These are phyloP conservation scores for Mycosphaerelloides madeirae DNA, from an alignment of 2,329 filamentous ascomycete genomes.

Conservation along the genomic window DNA sequence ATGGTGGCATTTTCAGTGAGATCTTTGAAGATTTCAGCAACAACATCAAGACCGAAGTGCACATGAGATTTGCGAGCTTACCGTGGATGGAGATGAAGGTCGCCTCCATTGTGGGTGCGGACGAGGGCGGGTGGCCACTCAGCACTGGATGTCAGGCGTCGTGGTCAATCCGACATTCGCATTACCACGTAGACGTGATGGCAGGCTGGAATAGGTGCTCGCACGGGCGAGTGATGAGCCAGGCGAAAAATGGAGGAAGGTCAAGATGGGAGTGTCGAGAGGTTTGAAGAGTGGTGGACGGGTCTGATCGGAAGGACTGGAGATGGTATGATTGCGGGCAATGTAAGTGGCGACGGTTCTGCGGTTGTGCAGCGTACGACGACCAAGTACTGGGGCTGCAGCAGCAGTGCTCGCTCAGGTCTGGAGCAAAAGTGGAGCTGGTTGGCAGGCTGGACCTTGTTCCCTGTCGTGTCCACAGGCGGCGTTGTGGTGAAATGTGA, in stretches of 20 bases:
- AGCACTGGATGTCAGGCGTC: neutral
- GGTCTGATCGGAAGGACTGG: too few relatives aligned
- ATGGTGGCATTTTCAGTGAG: constrained; percentile 71
- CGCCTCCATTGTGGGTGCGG: constrained; percentile 27
- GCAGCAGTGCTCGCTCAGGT: too few relatives aligned
- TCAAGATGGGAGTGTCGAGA: too few relatives aligned
- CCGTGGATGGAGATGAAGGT: constrained; percentile 91
- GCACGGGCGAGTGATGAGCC: too few relatives aligned
- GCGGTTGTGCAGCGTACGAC: neutral
- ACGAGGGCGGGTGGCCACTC: constrained; percentile 1
- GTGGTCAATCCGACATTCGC: constrained; percentile 1
- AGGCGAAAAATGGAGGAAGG: too few relatives aligned
- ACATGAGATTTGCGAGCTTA: constrained; percentile 40
- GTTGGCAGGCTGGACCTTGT: too few relatives aligned
- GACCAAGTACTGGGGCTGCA: neutral
- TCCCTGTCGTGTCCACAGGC: too few relatives aligned
- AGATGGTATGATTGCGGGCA: neutral
- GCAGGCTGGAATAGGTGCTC: too few relatives aligned
- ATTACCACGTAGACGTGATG: constrained; percentile 1
- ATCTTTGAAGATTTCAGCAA: constrained; percentile 46
- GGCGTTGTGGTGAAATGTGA: too few relatives aligned
- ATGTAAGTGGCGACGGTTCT: neutral
- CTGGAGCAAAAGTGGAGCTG: too few relatives aligned
- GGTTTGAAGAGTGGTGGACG: too few relatives aligned
- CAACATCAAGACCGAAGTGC: neutral